Evolutionary conservation across 2,329 filamentous ascomycete species (phyloP).

Genomic region (Sporothrix pseudoabietina): DNA sequence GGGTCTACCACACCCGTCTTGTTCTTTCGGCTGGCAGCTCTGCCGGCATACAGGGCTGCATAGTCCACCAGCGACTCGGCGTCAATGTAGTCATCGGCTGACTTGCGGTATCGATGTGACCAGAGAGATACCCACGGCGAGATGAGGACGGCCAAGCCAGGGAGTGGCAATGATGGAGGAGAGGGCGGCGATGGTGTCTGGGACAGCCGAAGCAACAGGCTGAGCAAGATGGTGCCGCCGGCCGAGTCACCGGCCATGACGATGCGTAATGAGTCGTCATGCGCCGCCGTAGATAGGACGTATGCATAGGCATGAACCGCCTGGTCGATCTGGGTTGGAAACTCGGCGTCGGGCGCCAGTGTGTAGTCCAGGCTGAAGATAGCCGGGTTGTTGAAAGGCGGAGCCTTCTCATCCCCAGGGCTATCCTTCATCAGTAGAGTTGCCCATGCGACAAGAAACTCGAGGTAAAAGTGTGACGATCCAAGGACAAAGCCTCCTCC

Average conservation of each 20-base stretch:
- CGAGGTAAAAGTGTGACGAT: conserved; percentile 79
- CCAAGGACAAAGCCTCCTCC: conserved; percentile 84
- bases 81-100: conserved; percentile 74
- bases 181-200: neutral
- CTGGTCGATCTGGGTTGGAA: conserved; percentile 73
- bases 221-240: neutral
- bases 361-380: conserved; percentile 20
- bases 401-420: conserved; percentile 45
- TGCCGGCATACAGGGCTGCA: conserved; percentile 70
- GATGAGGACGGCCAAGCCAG: conserved; percentile 69
- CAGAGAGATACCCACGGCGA: conserved; percentile 80
- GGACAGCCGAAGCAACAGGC: conserved; percentile 1
- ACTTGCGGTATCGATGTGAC: conserved; percentile 67
- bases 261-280: conserved; percentile 49
- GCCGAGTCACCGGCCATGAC: conserved; percentile 4
- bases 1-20: neutral
- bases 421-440: conserved; percentile 56
- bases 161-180: conserved; percentile 47
- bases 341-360: conserved; percentile 50
- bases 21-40: conserved; percentile 54
- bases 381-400: neutral
- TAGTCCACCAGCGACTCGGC: conserved; percentile 67
- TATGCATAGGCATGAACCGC: conserved; percentile 71
- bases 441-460: conserved; percentile 76
- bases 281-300: conserved; percentile 57